phyloP scores from a whole-genome alignment of 148 eudicot species.

The Persicaria maculosa region DNA sequence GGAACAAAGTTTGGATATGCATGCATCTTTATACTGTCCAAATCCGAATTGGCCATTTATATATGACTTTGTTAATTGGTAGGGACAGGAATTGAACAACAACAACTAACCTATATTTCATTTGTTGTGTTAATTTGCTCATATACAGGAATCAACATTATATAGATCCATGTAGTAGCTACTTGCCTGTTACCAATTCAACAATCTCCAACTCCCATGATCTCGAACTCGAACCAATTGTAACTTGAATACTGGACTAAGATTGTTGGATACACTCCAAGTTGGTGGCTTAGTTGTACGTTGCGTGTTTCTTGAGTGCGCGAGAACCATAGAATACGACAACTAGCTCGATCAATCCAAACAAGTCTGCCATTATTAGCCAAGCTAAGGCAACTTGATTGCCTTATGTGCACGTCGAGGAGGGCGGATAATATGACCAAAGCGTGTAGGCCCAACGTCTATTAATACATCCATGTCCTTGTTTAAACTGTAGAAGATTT shows the following conservation, averaged over 20 bases:
- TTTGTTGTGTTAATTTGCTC: not conserved
- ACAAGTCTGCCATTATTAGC: not conserved
- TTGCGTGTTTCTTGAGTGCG: not conserved
- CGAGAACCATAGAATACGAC: not conserved
- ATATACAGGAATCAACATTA: not conserved
- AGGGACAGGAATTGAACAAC: not conserved
- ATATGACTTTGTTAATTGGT: constrained; percentile 3
- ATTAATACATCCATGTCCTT: not conserved
- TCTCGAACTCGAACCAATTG: not conserved
- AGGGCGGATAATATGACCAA: not conserved
- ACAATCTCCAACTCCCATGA: not conserved
- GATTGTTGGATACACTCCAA: not conserved
- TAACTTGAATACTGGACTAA: not conserved
- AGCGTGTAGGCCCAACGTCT: not conserved
- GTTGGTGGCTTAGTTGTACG: not conserved
- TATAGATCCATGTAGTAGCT: not conserved
- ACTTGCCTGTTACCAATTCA: not conserved
- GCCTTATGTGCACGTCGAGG: too few relatives aligned
- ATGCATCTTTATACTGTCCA: not conserved
- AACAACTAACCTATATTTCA: not conserved
- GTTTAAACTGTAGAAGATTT: not conserved
- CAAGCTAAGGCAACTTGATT: not conserved
- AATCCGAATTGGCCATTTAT: not conserved
- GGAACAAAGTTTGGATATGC: not conserved
- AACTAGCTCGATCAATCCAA: too few relatives aligned